phyloP scores from a whole-genome alignment of 148 eudicot species.

The Fallopia convolvulus region DNA sequence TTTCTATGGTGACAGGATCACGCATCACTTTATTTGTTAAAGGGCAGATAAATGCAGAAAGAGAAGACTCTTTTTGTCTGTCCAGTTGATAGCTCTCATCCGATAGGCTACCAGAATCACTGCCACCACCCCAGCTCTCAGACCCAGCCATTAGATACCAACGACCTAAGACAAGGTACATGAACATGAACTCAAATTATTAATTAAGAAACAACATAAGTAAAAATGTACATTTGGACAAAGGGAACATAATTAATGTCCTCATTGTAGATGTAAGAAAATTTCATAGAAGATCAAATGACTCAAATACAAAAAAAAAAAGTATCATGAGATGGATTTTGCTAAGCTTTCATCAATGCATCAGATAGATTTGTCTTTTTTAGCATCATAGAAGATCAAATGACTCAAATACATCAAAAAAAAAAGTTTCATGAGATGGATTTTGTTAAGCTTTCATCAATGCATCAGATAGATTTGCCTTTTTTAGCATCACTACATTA shows the following conservation, averaged over 20 bases:
- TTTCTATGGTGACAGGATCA: slow-evolving; percentile 89
- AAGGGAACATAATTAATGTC: background rate
- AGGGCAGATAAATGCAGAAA: slow-evolving; percentile 77
- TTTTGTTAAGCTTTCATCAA: background rate
- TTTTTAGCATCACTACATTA: background rate
- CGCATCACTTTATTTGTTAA: slow-evolving; percentile 71
- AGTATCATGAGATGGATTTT: background rate
- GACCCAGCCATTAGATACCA: slow-evolving; percentile 54
- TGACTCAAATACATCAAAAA: background rate
- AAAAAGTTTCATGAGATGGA: background rate
- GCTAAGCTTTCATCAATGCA: background rate
- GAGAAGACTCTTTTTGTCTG: slow-evolving; percentile 59
- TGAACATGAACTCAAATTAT: background rate
- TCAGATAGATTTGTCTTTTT: background rate
- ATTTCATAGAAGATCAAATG: background rate
- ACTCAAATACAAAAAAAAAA: background rate
- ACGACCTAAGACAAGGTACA: background rate
- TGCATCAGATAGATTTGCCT: background rate
- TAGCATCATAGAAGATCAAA: background rate
- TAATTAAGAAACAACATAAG: background rate
- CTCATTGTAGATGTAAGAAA: background rate
- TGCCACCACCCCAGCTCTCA: slow-evolving; percentile 55
- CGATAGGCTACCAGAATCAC: slow-evolving; percentile 52
- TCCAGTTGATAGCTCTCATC: slow-evolving; percentile 68
- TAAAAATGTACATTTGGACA: background rate